Percentiles rank a stretch among this genome's conserved stretches.
These are phyloP conservation scores for Cyberlindnera petersonii DNA, from an alignment of 805 yeast species.

Conservation along the genomic window DNA sequence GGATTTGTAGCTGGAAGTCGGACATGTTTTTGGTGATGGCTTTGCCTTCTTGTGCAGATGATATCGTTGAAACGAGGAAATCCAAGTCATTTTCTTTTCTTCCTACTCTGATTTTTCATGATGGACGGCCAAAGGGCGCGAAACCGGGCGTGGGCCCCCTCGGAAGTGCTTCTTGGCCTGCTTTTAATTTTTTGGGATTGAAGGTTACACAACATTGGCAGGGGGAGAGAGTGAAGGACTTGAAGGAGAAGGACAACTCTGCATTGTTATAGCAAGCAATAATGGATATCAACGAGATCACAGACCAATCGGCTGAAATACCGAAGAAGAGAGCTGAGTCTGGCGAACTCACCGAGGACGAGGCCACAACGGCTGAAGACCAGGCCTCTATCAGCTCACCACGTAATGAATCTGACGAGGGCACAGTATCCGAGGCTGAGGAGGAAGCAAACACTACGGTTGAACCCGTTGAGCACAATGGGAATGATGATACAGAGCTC, in stretches of 20 bases:
- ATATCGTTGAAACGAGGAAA: no score
- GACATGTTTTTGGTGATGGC: constrained; percentile 43
- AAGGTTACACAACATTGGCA: no score
- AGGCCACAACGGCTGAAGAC: neutral
- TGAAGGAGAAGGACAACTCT: no score
- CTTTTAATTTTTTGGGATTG: neutral
- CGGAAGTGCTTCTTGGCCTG: no score
- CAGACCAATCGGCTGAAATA: constrained; percentile 9
- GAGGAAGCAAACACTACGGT: neutral
- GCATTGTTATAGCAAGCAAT: neutral
- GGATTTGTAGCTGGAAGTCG: constrained; percentile 57
- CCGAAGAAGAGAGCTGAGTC: neutral
- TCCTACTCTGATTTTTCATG: no score
- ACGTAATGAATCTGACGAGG: constrained; percentile 8
- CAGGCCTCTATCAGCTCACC: neutral
- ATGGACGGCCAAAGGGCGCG: no score
- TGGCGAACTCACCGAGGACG: constrained; percentile 5
- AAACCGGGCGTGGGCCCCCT: no score
- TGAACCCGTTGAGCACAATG: neutral
- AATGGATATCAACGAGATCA: constrained; percentile 14
- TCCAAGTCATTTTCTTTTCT: no score
- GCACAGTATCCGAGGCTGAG: constrained; percentile 8
- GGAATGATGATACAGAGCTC: constrained; percentile 4
- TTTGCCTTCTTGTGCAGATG: neutral
- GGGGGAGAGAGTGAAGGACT: no score